Evolutionary conservation across 768 basidiomycete genomes (phyloP).

Genomic region (Cubamyces lactineus): DNA sequence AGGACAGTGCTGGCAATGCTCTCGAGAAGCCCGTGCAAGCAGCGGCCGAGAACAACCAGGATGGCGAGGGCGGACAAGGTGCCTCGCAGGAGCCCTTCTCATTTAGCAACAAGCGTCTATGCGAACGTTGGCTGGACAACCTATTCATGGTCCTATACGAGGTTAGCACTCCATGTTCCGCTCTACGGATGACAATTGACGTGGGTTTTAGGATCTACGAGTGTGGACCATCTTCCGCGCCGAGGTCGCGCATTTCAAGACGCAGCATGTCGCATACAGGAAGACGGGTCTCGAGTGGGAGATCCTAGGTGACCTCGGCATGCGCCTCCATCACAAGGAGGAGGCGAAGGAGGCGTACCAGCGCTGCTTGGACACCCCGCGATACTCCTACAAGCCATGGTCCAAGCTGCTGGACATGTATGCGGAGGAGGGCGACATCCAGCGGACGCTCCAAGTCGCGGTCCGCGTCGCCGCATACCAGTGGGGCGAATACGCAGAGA

Average conservation of each 20-base stretch:
- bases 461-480: slow-evolving; percentile 94
- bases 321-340: slow-evolving; percentile 95
- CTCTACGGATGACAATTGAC: neutral
- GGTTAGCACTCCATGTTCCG: slow-evolving; percentile 47
- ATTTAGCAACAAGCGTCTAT: slow-evolving; percentile 95
- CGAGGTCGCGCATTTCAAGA: slow-evolving; percentile 98
- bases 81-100: slow-evolving; percentile 69
- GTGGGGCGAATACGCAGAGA: slow-evolving; percentile 87
- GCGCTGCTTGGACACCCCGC: slow-evolving; percentile 83
- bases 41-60: slow-evolving; percentile 38
- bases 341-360: slow-evolving; percentile 99
- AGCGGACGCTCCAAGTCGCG: slow-evolving; percentile 86
- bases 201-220: slow-evolving; percentile 73
- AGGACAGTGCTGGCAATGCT: slow-evolving; percentile 31
- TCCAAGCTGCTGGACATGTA: slow-evolving; percentile 93
- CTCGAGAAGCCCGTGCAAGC: slow-evolving; percentile 50
- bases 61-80: slow-evolving; percentile 25
- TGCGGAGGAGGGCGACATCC: slow-evolving; percentile 95
- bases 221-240: slow-evolving; percentile 99
- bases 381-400: slow-evolving; percentile 94
- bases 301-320: slow-evolving; percentile 91
- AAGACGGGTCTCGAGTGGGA: slow-evolving; percentile 99
- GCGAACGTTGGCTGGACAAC: slow-evolving; percentile 98
- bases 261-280: slow-evolving; percentile 95
- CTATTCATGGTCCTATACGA: slow-evolving; percentile 98